Conservation (phyloP, 768 basidiomycete genomes). For the Kwoniella sp. region DNA sequence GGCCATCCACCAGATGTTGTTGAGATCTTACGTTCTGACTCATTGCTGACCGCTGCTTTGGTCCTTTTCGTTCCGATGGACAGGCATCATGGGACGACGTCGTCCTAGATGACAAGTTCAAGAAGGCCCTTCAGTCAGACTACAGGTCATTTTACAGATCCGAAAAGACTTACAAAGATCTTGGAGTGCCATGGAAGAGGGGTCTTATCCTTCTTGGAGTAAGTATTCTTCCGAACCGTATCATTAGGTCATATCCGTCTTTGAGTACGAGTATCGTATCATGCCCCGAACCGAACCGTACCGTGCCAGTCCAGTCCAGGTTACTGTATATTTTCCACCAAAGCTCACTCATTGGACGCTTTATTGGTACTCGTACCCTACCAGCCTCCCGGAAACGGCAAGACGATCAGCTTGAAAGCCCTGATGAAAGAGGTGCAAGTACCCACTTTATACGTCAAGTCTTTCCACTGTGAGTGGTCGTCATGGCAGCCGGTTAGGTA, state of each 20-base stretch:
- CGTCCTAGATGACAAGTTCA: conserved; percentile 60
- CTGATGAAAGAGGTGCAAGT: conserved; percentile 72
- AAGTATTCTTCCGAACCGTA: too few species aligned
- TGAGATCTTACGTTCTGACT: too few species aligned
- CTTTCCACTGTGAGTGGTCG: conserved; percentile 65
- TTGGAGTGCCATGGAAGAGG: conserved; percentile 84
- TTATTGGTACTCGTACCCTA: neutral
- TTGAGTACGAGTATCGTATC: too few species aligned
- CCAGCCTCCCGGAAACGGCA: conserved; percentile 67
- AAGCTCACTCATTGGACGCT: too few species aligned
- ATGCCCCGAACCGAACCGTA: too few species aligned
- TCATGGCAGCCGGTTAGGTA: too few species aligned
- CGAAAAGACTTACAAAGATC: conserved; percentile 69
- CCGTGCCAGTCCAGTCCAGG: too few species aligned
- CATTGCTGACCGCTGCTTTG: neutral
- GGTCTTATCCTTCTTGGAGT: conserved; percentile 81
- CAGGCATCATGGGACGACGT: conserved; percentile 52
- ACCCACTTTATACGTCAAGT: conserved; percentile 76
- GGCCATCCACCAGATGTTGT: too few species aligned
- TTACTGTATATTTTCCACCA: too few species aligned
- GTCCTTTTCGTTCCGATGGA: neutral
- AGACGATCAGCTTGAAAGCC: conserved; percentile 70
- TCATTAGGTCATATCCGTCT: too few species aligned
- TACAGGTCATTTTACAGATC: conserved; percentile 78
- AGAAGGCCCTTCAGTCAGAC: conserved; percentile 70